These are phyloP conservation scores for Mixia osmundae DNA, from an alignment of 1,284 basidiomycete genomes.

Conservation along the genomic window DNA sequence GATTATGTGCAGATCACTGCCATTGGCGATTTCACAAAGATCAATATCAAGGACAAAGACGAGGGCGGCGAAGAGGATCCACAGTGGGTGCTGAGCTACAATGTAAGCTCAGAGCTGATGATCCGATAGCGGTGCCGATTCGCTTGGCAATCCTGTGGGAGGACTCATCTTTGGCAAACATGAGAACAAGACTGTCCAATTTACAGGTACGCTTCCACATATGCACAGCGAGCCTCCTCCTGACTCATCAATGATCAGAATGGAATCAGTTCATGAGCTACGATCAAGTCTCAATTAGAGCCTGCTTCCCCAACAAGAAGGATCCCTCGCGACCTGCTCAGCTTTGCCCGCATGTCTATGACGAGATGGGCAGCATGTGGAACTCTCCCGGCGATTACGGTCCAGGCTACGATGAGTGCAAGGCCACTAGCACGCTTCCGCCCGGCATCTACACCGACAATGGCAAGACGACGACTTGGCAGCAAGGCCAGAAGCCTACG, in stretches of 20 bases:
- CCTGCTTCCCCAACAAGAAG: constrained; percentile 7
- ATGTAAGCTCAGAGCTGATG: no score
- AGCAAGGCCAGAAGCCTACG: constrained; percentile 28
- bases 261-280: constrained; percentile 13
- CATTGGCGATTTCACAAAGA: constrained; percentile 6
- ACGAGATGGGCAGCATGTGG: constrained; percentile 32
- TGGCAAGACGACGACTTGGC: constrained; percentile 12
- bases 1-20: neutral
- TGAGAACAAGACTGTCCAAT: no score
- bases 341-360: constrained; percentile 19
- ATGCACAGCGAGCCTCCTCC: no score
- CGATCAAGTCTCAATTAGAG: constrained; percentile 13
- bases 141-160: constrained; percentile 17
- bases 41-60: constrained; percentile 23
- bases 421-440: constrained; percentile 7
- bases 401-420: constrained; percentile 28
- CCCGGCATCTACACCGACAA: neutral
- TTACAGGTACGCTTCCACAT: no score
- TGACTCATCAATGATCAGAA: no score
- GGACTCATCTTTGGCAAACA: constrained; percentile 13
- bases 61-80: constrained; percentile 28
- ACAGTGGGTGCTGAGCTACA: no score
- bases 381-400: constrained; percentile 32
- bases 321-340: constrained; percentile 6
- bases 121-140: no score